Evolutionary conservation across 345 rosid genomes (phyloP).

Genomic region (Garcia nutans): DNA sequence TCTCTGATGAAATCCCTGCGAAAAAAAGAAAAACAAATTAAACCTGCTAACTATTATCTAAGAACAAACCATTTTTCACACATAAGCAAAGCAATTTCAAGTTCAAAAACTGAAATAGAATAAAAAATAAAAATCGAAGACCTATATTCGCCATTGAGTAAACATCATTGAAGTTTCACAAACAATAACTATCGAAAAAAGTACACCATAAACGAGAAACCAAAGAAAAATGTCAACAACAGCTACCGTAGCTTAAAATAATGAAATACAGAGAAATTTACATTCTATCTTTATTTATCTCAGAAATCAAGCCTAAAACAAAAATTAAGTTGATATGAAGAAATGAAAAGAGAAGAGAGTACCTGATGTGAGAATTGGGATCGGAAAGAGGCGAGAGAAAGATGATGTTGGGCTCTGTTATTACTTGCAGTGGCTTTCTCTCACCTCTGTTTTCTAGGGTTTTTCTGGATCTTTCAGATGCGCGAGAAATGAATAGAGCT

Average conservation of each 20-base stretch:
- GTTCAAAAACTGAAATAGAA: not conserved
- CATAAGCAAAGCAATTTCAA: not conserved
- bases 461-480: slow-evolving; percentile 46
- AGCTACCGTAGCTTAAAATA: not conserved
- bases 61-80: not conserved
- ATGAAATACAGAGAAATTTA: not conserved
- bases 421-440: slow-evolving; percentile 15
- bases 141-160: no score
- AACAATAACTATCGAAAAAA: no score
- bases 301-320: not conserved
- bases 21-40: not conserved
- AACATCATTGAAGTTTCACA: no score
- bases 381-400: slow-evolving; percentile 24
- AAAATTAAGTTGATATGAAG: not conserved
- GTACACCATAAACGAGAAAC: no score
- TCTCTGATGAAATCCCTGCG: slow-evolving; percentile 5
- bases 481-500: slow-evolving; percentile 28
- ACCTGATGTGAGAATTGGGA: slow-evolving; percentile 21
- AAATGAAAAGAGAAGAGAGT: not conserved
- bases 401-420: not conserved
- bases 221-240: not conserved
- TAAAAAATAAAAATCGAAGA: not conserved
- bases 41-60: not conserved
- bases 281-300: not conserved
- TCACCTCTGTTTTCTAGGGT: slow-evolving; percentile 52